phyloP scores from a whole-genome alignment of 805 yeast genomes.

The Starmerella vaccinii region DNA sequence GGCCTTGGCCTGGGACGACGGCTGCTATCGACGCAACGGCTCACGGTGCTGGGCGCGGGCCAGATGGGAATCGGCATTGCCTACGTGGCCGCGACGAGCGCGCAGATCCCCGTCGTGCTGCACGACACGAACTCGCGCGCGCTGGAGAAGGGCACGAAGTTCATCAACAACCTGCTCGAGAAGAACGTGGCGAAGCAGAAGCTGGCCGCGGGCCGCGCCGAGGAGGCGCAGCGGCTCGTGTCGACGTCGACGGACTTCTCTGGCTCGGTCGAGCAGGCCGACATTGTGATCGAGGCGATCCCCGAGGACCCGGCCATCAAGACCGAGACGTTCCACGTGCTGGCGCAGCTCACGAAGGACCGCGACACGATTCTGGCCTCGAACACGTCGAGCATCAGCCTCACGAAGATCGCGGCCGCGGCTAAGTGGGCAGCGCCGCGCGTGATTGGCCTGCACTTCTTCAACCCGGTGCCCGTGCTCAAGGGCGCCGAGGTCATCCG shows the following conservation, averaged over 20 bases:
- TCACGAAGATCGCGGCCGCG: constrained; percentile 37
- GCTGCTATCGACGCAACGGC: constrained; percentile 13
- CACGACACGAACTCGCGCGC: constrained; percentile 31
- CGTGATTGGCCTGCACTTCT: constrained; percentile 37
- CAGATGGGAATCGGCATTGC: constrained; percentile 41
- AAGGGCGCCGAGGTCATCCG: constrained; percentile 36
- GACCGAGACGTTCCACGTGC: constrained; percentile 29
- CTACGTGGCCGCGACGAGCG: constrained; percentile 34
- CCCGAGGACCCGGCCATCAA: constrained; percentile 35
- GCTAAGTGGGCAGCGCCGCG: constrained; percentile 35
- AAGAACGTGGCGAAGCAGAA: constrained; percentile 33
- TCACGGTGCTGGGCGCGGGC: constrained; percentile 34
- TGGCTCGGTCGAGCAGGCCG: constrained; percentile 28
- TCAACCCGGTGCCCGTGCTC: constrained; percentile 41
- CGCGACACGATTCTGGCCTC: constrained; percentile 33
- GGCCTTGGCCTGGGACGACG: constrained; percentile 1
- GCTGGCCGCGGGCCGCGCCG: constrained; percentile 29
- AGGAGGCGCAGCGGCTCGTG: constrained; percentile 27
- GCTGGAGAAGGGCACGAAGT: constrained; percentile 29
- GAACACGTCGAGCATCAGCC: constrained; percentile 37
- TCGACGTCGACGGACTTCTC: constrained; percentile 24
- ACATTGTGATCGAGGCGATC: constrained; percentile 37
- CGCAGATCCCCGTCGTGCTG: constrained; percentile 32
- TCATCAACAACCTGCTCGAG: constrained; percentile 33
- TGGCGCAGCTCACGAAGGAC: constrained; percentile 25